Evolutionary conservation across 495 filamentous ascomycete genomes (phyloP), one percentile per base, ranked within the genome.

Genomic region (Tetracladium marchalianum): DNA sequence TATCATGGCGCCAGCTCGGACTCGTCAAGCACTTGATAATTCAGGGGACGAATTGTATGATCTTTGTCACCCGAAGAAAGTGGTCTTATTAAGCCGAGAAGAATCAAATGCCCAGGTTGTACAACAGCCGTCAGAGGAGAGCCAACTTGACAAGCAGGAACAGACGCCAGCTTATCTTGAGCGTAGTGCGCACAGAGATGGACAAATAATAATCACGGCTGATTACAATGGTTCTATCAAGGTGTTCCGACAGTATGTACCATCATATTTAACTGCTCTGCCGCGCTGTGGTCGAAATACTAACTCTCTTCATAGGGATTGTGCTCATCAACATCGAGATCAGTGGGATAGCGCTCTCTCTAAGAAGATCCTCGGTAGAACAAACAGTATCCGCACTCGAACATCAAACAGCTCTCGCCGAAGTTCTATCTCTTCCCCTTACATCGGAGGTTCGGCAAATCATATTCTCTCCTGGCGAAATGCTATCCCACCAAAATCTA

Each of bases 31-130:
- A 1, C 71, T 99, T 0, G 80, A 81, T 12, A 68, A 73, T 31
- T 92, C 88, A 8, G 85, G 87, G 44, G 92, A 99, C 60, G 93
- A 90, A 7, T 75, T 99, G 27, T 99, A 87, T 61, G 90, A 96
- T 57, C 75, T 97, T 16, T 97, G 92, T 68, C 96, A 99, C 56
- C 92, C 92, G 9, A 90, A 90, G 8, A 90, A 89, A 0, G 78
- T 99, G 8, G 89, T 83, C 1, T 77, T 99, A 7, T 68, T 89
- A 31, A 84, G 78, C 49, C 70, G 81, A n/a, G 77, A 81, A 31
- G 85, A 90, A 44, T 60, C 65, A 11, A 61, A 64, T 45, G 59
- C 50, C 11, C 63, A 62, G 27, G 39, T 56, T 3, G 47, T 51
- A 6, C 49, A 46, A n/a, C 34, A 39, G 3, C 50, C 53, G 7